Evolutionary conservation across 2,329 filamentous ascomycete genomes (phyloP), one percentile per base, ranked within the genome.

Genomic region (Microcera coccophila): DNA sequence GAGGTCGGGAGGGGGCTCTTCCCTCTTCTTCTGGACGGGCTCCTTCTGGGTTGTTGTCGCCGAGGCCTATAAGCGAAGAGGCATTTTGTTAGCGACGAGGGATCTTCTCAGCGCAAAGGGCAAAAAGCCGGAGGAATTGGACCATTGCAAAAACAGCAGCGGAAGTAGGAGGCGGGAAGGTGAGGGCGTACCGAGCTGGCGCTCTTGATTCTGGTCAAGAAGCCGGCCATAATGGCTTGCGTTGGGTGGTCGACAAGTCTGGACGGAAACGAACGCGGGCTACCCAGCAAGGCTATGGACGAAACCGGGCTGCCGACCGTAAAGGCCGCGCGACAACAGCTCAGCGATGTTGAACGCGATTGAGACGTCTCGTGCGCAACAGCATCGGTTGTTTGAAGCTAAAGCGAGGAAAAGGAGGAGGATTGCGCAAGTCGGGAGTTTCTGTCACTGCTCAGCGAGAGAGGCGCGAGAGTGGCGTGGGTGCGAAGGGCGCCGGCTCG

Each of bases 141-240:
- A 31, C 37, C 29, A 39, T 17, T 17, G 24, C 42, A 39, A 47
- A 35, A 19, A 38, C 21, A 14, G n/a, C 39, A 36, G 38, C 31
- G 35, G 18, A 3, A 8, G 29, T 16, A 18, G 36, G 19, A 44
- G 37, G 5, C 20, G 34, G 37, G 29, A 39, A 41, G 35, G 36
- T 41, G 39, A 41, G 49, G 51, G 75, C 78, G 65, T 68, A 82
- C 78, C 61, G 69, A 70, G 61, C 72, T 67, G 53, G 71, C 68
- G 55, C 69, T 67, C 65, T 79, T 80, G 59, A 81, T 73, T 62
- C 78, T 82, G 55, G 71, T 78, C 49, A 82, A 73, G 54, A 82
- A 76, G 49, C 74, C 71, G 49, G 77, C 69, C 77, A 82, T 82
- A 52, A 44, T 58, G 44, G 51, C 33, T 35, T 35, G 47, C 44